Base-by-base conservation (phyloP, 441 rosid genomes). In the Mallotus repandus region DNA sequence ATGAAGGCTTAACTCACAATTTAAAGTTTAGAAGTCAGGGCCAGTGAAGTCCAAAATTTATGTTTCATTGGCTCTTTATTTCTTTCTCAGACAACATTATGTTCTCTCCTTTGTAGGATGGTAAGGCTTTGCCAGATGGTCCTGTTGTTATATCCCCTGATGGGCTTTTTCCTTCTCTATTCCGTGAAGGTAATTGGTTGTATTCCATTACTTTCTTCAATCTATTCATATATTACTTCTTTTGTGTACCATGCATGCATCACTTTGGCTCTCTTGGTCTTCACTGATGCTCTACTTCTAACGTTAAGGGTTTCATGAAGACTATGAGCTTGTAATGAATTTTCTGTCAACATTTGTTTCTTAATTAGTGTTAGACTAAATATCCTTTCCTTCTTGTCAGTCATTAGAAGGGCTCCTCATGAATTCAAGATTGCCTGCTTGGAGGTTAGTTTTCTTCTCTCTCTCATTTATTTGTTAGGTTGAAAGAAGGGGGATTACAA, bases 351-450 rank as follows among this genome's bases (percentile, higher is more conserved):
- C 7, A 8, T 21, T 50, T 66, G 18, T 66, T 46, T 48, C 16
- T 66, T 2, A 57, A 25, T 41, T 54, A 45, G 32, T 29, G 5
- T 32, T 72, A 71, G 63, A 66, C 82, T 84, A 76, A 70, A 53
- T 59, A 43, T 15, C 8, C 19, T n/a, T 18, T 15, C 49, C 63
- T 35, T 45, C 74, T 75, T 76, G 32, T 32, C 93, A 96, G 99
- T 96, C 62, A 92, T 96, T 66, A 89, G 97, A 83, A 89, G 97
- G 85, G 98, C 97, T 73, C 98, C 99, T 74, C 99, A 96, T 81
- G 98, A 96, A 84, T 96, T 96, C 92, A 96, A 96, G 91, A 96
- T 96, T 6, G 85, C 89, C 35, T 96, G 99, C 89, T 89, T 96
- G 76, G 98, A 92, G 99, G 99, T 96, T 71, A 74, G 95, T 85